A percentile compares a stretch with the other conserved stretches of the same genome.
Evolutionary conservation across 352 stramenopile species (phyloP).

Genomic region (Aphanomyces invadans): DNA sequence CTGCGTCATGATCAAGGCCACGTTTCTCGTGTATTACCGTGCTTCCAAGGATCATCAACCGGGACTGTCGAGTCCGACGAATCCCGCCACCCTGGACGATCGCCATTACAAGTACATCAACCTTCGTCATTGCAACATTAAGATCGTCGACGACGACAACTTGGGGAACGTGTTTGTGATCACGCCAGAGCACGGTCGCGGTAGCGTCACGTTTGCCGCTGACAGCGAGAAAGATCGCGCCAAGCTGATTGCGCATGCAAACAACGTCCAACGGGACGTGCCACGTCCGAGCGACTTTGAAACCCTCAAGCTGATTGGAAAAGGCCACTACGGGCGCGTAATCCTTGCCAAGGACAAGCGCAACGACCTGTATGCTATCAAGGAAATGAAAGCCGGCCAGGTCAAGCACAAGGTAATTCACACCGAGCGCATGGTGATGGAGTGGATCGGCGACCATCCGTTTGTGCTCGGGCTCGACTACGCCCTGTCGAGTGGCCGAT

Average conservation of each 20-base stretch:
- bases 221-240: constrained; percentile 78
- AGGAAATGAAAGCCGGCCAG: constrained; percentile 86
- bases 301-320: constrained; percentile 74
- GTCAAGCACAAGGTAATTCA: constrained; percentile 83
- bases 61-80: not conserved
- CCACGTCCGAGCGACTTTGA: constrained; percentile 60
- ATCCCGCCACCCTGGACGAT: constrained; percentile 31
- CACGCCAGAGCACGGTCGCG: constrained; percentile 55
- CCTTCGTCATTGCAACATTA: constrained; percentile 64
- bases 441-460: constrained; percentile 84
- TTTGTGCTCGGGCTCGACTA: constrained; percentile 98
- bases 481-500: constrained; percentile 92
- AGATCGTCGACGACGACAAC: constrained; percentile 64
- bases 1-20: constrained; percentile 83
- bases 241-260: constrained; percentile 57
- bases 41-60: constrained; percentile 34
- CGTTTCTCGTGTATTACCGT: constrained; percentile 77
- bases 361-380: constrained; percentile 68
- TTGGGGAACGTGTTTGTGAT: constrained; percentile 66
- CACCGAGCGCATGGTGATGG: constrained; percentile 74
- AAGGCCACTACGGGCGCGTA: constrained; percentile 78
- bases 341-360: constrained; percentile 45
- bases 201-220: constrained; percentile 62
- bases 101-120: constrained; percentile 62
- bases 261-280: constrained; percentile 44